Evolutionary conservation across 257 asterid genomes (phyloP), one percentile per base, ranked within the genome.

Genomic region (Solanum arcanum): DNA sequence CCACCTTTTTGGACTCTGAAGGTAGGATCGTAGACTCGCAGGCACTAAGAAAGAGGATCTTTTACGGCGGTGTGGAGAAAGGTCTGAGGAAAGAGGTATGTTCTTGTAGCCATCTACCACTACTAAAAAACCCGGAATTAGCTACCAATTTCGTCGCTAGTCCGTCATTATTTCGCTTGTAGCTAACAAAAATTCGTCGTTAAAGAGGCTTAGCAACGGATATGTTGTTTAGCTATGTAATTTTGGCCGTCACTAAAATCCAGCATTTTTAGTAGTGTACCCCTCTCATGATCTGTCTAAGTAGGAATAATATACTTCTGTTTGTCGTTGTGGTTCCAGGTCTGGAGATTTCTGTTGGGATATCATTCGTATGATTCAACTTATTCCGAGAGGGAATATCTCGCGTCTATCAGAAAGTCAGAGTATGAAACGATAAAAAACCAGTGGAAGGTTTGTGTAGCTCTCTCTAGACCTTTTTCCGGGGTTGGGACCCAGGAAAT

Each of bases 61-160:
- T 96, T 90, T 97, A 96, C 84, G 99, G 99, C 37, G 98, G 99
- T 47, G 91, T 95, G 84, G 99, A 97, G 86, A 96, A 92, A 76
- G 86, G 90, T 93, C 86, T 93, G 92, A 92, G 99, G 88, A 92
- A 92, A 77, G 98, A 95, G 97, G 99, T 97, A 49, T 74, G 91
- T 86, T 73, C 85, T 80, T 49, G 68, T 81, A 46, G 31, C 31
- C 46, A 81, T 81, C 66, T 81, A 42, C 46, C 46, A 42, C 46
- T 42, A 42, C 46, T 42, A 8, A 7, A 41, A 42, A 9, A 42
- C 3, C 46, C 11, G 12, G 46, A 42, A 42, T 42, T 42, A 42
- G 46, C 46, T 42, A 42, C 46, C 46, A 42, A 42, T 42, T 42
- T 42, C 4, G 12, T 42, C 3, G 12, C 46, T 42, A 42, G 46